Percentiles rank a stretch among this genome's conserved stretches.
Evolutionary conservation across 805 yeast species (phyloP).

Genomic region (Lipomyces yamadae): DNA sequence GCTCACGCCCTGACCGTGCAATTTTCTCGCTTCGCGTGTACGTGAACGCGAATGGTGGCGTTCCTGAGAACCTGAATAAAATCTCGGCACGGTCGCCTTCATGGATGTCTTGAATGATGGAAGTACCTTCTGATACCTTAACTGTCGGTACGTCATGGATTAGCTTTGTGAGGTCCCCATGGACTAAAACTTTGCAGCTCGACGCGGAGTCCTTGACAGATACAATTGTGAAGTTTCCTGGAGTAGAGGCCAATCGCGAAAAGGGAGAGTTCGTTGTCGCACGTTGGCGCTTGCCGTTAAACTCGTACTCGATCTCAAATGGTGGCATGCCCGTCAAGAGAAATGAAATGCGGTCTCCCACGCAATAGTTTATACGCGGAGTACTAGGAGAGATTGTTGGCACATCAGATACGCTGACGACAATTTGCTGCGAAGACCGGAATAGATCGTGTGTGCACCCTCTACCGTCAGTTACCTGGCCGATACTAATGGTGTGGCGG

Average conservation of each 20-base stretch:
- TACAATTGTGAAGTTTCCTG: slow-evolving; percentile 73
- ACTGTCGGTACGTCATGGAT: slow-evolving; percentile 76
- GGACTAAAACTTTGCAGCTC: slow-evolving; percentile 57
- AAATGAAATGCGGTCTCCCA: slow-evolving; percentile 86
- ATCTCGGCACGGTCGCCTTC: slow-evolving; percentile 95
- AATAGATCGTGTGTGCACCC: slow-evolving; percentile 65
- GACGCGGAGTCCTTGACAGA: slow-evolving; percentile 77
- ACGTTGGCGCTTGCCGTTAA: slow-evolving; percentile 63
- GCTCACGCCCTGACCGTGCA: slow-evolving; percentile 45
- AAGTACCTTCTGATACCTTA: slow-evolving; percentile 78
- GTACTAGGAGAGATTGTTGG: slow-evolving; percentile 64
- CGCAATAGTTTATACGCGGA: slow-evolving; percentile 67
- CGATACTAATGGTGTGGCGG: slow-evolving; percentile 63
- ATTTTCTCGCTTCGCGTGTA: slow-evolving; percentile 73
- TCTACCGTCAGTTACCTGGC: slow-evolving; percentile 64
- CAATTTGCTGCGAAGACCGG: slow-evolving; percentile 51
- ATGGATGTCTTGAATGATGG: slow-evolving; percentile 78
- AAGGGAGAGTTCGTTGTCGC: slow-evolving; percentile 58
- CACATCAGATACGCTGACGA: slow-evolving; percentile 71
- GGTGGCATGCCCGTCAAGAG: slow-evolving; percentile 80
- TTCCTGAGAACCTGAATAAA: slow-evolving; percentile 78
- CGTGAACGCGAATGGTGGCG: slow-evolving; percentile 87
- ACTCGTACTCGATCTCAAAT: slow-evolving; percentile 72
- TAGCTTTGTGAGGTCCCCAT: slow-evolving; percentile 45
- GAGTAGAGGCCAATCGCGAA: slow-evolving; percentile 74